A percentile compares a stretch with the other conserved stretches of the same genome.
These are phyloP conservation scores for Coemansia sp. DNA, from an alignment of 192 early-diverging fungal species.

Conservation along the genomic window DNA sequence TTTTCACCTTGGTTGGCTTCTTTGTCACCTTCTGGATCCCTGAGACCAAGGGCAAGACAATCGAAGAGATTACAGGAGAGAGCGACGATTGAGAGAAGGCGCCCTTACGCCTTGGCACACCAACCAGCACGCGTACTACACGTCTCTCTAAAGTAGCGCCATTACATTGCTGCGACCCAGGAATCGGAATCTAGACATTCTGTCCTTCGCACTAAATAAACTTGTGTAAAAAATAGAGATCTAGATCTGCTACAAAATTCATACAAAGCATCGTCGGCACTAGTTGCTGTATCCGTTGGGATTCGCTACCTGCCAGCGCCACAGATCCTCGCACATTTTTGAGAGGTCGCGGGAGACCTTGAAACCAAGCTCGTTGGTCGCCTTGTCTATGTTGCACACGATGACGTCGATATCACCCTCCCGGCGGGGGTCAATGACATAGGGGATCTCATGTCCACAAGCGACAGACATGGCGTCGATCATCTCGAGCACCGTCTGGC, in stretches of 20 bases:
- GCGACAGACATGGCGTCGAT: conserved; percentile 78
- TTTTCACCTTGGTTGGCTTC: conserved; percentile 64
- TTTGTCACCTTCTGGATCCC: conserved; percentile 31
- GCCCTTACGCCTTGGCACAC: no score
- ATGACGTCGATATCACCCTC: conserved; percentile 82
- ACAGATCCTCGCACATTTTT: conserved; percentile 66
- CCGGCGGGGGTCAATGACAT: conserved; percentile 61
- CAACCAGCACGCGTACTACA: no score
- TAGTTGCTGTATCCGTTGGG: conserved; percentile 61
- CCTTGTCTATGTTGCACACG: conserved; percentile 70
- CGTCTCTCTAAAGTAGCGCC: no score
- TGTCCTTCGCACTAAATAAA: no score
- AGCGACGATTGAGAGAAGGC: not conserved
- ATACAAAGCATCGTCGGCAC: no score
- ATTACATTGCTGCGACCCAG: no score
- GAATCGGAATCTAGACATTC: no score
- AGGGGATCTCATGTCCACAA: conserved; percentile 76
- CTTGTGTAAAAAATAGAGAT: no score
- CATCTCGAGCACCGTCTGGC: conserved; percentile 90
- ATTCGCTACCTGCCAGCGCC: conserved; percentile 69
- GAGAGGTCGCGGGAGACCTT: conserved; percentile 55
- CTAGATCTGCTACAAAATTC: no score
- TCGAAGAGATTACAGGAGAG: conserved; percentile 28
- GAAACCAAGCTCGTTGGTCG: conserved; percentile 61
- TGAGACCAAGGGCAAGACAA: conserved; percentile 20